A percentile compares a stretch with the other conserved stretches of the same genome.
Conservation (phyloP, 106 monocot species). For the Posidonia australis region DNA sequence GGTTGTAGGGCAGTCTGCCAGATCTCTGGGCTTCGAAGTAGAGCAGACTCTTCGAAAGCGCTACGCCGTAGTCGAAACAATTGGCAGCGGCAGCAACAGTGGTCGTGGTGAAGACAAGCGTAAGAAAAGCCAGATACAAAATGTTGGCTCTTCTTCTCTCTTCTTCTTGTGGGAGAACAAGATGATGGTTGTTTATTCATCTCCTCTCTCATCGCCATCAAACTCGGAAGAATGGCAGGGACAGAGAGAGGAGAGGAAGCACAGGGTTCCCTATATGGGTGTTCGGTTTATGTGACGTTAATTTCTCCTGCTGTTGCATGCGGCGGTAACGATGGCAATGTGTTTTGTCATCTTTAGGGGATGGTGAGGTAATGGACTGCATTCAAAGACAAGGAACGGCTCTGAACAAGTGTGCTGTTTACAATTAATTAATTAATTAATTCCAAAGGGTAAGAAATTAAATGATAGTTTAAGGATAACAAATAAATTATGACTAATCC, state of each 20-base stretch:
- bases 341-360: background rate
- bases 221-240: background rate
- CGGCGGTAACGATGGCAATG: too few relatives aligned
- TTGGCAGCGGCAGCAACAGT: background rate
- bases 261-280: background rate
- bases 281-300: background rate
- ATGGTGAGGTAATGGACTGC: background rate
- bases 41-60: conserved; percentile 35
- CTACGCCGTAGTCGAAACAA: conserved; percentile 25
- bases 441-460: too few relatives aligned
- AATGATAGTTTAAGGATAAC: too few relatives aligned
- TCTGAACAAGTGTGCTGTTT: too few relatives aligned
- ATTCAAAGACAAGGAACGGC: background rate
- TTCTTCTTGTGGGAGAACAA: background rate
- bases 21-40: conserved; percentile 48
- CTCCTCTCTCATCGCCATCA: background rate
- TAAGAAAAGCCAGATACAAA: background rate
- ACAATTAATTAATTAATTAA: background rate
- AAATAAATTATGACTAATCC: background rate
- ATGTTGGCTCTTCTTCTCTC: background rate
- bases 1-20: conserved; percentile 32
- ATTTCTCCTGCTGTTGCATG: background rate
- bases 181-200: too few relatives aligned
- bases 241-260: background rate
- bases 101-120: background rate